Evolutionary conservation across 2,329 filamentous ascomycete species (phyloP), one percentile per base, ranked within the genome.

Genomic region (Fusarium chlamydosporum): DNA sequence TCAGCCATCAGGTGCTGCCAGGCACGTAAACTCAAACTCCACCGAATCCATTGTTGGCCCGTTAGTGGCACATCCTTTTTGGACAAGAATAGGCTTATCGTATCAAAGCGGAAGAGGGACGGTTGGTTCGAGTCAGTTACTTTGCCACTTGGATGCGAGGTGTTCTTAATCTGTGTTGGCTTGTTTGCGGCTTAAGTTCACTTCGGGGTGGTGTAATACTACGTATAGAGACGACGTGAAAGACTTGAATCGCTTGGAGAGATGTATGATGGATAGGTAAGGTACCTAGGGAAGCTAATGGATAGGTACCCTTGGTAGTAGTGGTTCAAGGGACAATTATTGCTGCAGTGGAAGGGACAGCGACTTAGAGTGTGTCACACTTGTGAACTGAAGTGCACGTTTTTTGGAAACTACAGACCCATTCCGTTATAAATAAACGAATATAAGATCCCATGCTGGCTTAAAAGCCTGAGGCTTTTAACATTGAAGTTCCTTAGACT

Each of bases 21-120:
- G 61, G 60, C 35, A 65, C 60, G 35, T 41, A 65, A 65, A 65
- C 38, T 47, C 45, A 59, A 65, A 65, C 18, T 38, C 58, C 59
- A 59, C 60, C 48, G 53, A 43, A 34, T 11, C 16, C 38, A 46
- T n/a, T 46, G 41, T 34, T 45, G 29, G 42, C n/a, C 43, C 26
- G 51, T 46, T 60, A 68, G 51, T 42, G 56, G 38, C 41, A 45
- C 38, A 47, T 18, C 26, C 35, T 45, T 31, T 45, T 53, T 38
- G 46, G 33, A 38, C 27, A 40, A 58, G 50, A 41, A 53, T 64
- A 33, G 46, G 33, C 42, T 64, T 38, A 4, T 15, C 27, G 15
- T 48, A 64, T 59, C 11, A 63, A 57, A 63, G 29, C 42, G 42
- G 60, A 57, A 52, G 41, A 26, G 18, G 13, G 15, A 12, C 43